These are phyloP conservation scores for Rutstroemia sydowiana DNA, from an alignment of 2,329 filamentous ascomycete species.

Conservation along the genomic window DNA sequence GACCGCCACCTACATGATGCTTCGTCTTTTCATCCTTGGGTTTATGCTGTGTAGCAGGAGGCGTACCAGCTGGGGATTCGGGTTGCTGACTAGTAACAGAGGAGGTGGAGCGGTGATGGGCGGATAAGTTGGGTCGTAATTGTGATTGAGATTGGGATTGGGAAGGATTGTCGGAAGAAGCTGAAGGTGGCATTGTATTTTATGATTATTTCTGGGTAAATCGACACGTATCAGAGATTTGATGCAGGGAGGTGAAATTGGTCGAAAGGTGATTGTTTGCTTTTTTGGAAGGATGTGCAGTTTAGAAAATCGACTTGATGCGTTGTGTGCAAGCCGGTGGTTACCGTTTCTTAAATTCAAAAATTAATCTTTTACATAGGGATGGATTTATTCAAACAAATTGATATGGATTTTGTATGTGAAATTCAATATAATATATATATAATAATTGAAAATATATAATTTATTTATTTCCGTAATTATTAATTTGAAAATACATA, in stretches of 20 bases:
- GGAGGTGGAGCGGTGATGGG: conserved; percentile 20
- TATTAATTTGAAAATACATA: too few relatives aligned
- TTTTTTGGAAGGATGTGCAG: conserved; percentile 14
- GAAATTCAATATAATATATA: too few relatives aligned
- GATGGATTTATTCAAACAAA: too few relatives aligned
- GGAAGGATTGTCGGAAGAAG: conserved; percentile 2
- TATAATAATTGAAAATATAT: too few relatives aligned
- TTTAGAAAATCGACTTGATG: not conserved
- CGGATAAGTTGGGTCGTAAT: conserved; percentile 14
- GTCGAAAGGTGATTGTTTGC: conserved; percentile 12
- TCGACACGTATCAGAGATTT: conserved; percentile 1
- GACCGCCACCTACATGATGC: conserved; percentile 25
- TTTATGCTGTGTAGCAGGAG: conserved; percentile 25
- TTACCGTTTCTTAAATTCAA: too few relatives aligned
- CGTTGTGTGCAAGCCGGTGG: conserved; percentile 9
- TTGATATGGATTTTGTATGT: too few relatives aligned
- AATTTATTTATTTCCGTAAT: too few relatives aligned
- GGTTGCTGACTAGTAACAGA: conserved; percentile 17
- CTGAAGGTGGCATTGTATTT: conserved; percentile 8
- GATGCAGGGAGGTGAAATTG: conserved; percentile 6
- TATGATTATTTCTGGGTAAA: not conserved
- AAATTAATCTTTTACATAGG: too few relatives aligned
- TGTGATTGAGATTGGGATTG: conserved; percentile 16
- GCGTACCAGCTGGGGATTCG: conserved; percentile 13
- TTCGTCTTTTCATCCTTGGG: conserved; percentile 12